A percentile compares a stretch with the other conserved stretches of the same genome.
These are phyloP conservation scores for Phytophthora cryptogea DNA, from an alignment of 352 stramenopile genomes.

Conservation along the genomic window DNA sequence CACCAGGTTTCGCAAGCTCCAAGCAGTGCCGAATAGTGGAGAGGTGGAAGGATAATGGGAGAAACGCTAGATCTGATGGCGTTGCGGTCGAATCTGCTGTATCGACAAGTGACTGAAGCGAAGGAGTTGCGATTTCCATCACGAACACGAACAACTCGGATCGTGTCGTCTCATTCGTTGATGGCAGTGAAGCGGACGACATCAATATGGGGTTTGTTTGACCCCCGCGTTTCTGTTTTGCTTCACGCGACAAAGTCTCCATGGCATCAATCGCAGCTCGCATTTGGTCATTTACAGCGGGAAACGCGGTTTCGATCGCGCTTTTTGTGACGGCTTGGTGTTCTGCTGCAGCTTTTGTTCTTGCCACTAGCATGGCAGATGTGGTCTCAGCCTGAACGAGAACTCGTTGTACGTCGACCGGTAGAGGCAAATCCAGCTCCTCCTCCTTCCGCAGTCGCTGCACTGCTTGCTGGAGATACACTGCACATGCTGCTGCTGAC, in stretches of 20 bases:
- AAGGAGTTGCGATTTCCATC: conserved; percentile 37
- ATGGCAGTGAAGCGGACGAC: not conserved
- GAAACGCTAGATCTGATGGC: conserved; percentile 4
- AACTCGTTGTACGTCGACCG: conserved; percentile 37
- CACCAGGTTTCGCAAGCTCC: conserved; percentile 22
- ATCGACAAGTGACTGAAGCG: conserved; percentile 23
- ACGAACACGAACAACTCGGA: conserved; percentile 42
- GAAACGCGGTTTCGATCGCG: conserved; percentile 36
- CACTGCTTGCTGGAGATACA: conserved; percentile 44
- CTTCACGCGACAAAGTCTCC: conserved; percentile 13
- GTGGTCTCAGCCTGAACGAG: conserved; percentile 52
- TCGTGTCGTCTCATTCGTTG: conserved; percentile 8
- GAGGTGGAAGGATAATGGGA: conserved; percentile 46
- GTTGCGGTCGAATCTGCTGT: not conserved
- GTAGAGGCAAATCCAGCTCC: conserved; percentile 71
- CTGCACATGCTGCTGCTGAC: conserved; percentile 48
- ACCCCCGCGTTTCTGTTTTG: conserved; percentile 8
- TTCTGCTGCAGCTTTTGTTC: conserved; percentile 26
- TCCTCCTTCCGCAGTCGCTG: conserved; percentile 69
- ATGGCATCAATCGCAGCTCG: conserved; percentile 48
- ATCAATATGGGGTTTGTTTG: conserved; percentile 7
- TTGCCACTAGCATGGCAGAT: conserved; percentile 35
- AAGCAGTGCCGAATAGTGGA: conserved; percentile 32
- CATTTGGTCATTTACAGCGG: conserved; percentile 32
- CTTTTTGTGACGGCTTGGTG: conserved; percentile 32